These are phyloP conservation scores for Macrophomina phaseolina DNA, from an alignment of 2,329 filamentous ascomycete genomes.

Conservation along the genomic window DNA sequence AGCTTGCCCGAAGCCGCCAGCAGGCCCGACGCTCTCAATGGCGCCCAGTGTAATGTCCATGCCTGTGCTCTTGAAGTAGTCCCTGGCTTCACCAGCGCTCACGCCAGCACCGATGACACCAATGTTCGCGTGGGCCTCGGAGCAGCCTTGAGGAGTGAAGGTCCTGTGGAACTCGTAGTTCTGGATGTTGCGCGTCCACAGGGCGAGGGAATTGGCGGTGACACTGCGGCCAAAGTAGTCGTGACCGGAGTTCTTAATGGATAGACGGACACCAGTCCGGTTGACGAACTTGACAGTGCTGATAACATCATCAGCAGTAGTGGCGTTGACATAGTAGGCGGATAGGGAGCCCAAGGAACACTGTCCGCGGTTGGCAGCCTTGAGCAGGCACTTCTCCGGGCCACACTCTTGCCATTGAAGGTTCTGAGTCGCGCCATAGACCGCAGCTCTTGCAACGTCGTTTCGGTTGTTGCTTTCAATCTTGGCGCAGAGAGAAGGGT, in stretches of 20 bases:
- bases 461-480: background rate
- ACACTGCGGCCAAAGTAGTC: conserved; percentile 35
- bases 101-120: conserved; percentile 20
- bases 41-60: conserved; percentile 27
- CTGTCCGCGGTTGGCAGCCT: background rate
- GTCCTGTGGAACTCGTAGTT: conserved; percentile 27
- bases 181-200: conserved; percentile 34
- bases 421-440: conserved; percentile 25
- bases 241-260: conserved; percentile 36
- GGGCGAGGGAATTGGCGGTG: conserved; percentile 30
- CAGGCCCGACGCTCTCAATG: conserved; percentile 43
- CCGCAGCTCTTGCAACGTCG: conserved; percentile 13
- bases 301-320: conserved; percentile 31
- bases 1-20: conserved; percentile 51
- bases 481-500: background rate
- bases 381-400: conserved; percentile 3
- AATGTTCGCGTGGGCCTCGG: background rate
- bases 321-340: conserved; percentile 34
- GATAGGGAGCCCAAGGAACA: conserved; percentile 26
- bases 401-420: conserved; percentile 25
- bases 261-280: conserved; percentile 31
- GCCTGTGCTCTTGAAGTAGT: conserved; percentile 5
- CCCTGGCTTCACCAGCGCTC: conserved; percentile 35
- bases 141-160: conserved; percentile 31
- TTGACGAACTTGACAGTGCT: conserved; percentile 33